A percentile compares a stretch with the other conserved stretches of the same genome.
Evolutionary conservation across 345 rosid species (phyloP).

Genomic region (Xanthoceras sorbifolium): DNA sequence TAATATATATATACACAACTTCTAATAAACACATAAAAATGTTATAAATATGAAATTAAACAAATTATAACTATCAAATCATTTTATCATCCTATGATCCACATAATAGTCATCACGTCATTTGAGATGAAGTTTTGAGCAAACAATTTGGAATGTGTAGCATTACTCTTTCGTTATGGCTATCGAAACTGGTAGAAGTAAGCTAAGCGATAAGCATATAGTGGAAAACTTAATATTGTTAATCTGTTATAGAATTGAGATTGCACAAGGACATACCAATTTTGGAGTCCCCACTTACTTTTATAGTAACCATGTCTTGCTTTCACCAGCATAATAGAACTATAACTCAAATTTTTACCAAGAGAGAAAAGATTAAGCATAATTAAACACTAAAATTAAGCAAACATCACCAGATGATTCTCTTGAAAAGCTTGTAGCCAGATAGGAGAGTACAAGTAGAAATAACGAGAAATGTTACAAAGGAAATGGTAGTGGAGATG

Average conservation of each 20-base stretch:
- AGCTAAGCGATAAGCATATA: neutral
- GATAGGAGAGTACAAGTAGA: conserved; percentile 51
- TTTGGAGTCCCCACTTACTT: too few relatives aligned
- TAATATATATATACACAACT: too few relatives aligned
- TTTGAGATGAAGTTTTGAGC: too few relatives aligned
- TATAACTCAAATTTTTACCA: too few relatives aligned
- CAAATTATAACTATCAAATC: too few relatives aligned
- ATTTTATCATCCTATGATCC: neutral
- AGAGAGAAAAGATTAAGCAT: too few relatives aligned
- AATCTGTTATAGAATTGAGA: neutral
- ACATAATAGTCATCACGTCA: too few relatives aligned
- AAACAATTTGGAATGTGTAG: too few relatives aligned
- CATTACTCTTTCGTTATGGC: conserved; percentile 64
- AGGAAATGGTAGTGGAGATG: conserved; percentile 48
- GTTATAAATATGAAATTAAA: too few relatives aligned
- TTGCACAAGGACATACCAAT: neutral
- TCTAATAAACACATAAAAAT: too few relatives aligned
- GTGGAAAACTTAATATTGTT: neutral
- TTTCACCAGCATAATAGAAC: too few relatives aligned
- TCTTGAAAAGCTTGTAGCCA: conserved; percentile 85
- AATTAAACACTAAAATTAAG: too few relatives aligned
- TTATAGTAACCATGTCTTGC: neutral
- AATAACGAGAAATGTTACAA: conserved; percentile 47
- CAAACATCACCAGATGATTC: conserved; percentile 57
- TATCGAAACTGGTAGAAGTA: conserved; percentile 92